phyloP scores from a whole-genome alignment of 139 green algal genomes.

The Auxenochlorella protothecoides region DNA sequence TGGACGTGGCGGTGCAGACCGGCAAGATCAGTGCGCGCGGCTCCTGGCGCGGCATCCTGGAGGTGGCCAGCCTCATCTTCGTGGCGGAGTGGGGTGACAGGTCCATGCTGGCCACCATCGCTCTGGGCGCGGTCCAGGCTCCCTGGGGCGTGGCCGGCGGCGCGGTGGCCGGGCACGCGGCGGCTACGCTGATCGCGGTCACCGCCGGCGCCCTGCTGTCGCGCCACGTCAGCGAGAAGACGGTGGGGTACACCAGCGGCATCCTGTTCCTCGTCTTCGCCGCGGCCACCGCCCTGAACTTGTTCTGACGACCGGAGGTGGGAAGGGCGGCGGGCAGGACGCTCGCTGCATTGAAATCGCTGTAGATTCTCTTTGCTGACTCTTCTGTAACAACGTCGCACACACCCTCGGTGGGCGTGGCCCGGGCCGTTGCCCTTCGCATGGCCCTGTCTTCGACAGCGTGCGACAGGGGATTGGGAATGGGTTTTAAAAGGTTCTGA shows the following conservation, averaged over 20 bases:
- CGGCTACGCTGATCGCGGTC: constrained; percentile 87
- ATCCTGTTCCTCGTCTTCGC: constrained; percentile 88
- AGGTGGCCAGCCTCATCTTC: constrained; percentile 82
- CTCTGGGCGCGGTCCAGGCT: constrained; percentile 78
- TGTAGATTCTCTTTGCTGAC: constrained; percentile 1
- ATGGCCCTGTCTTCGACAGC: too few relatives aligned
- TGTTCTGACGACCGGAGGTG: constrained; percentile 20
- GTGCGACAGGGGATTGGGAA: too few relatives aligned
- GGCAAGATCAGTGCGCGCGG: constrained; percentile 16
- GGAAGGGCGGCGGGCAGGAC: neutral
- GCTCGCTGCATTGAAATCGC: neutral
- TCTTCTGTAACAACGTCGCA: neutral
- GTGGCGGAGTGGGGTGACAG: constrained; percentile 88
- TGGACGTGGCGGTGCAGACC: constrained; percentile 8
- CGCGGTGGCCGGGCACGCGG: constrained; percentile 72
- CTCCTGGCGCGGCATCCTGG: constrained; percentile 11
- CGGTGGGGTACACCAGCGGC: constrained; percentile 66
- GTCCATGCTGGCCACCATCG: constrained; percentile 96
- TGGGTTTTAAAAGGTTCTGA: too few relatives aligned
- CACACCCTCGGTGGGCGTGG: too few relatives aligned
- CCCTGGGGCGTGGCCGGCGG: constrained; percentile 81
- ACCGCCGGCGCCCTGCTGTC: constrained; percentile 69
- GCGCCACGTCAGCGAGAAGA: constrained; percentile 80
- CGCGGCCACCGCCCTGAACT: constrained; percentile 53
- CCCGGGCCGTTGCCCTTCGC: too few relatives aligned